Base-by-base conservation (phyloP, 2,329 filamentous ascomycete genomes). In the Fusarium marasasianum region DNA sequence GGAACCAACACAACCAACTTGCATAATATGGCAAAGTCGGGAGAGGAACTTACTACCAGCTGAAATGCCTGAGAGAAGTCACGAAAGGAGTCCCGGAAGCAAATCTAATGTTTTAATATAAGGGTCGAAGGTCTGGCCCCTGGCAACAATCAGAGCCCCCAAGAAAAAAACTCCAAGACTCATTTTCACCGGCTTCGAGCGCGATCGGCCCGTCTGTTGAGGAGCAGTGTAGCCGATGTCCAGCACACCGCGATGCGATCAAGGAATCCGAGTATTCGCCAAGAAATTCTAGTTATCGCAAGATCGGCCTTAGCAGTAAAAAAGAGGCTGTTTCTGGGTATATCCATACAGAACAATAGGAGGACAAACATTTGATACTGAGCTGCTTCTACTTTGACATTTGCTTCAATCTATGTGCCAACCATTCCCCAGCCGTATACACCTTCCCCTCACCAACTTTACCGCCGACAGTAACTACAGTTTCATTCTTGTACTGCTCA, bases 101-200 rank as follows among this genome's bases (percentile, higher is more conserved):
- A 24, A 1, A 5, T 17, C 4, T 24, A n/a, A 24, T 24, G 6
- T 44, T 44, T 24, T n/a, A n/a, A n/a, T n/a, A 12, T 12, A 31
- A 12, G 1, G 3, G 0, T 10, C 7, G 4, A 43, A 8, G n/a
- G n/a, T 10, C n/a, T 43, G n/a, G 10, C n/a, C 2, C 41, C 41
- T 24, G 14, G 7, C 10, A 17, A 8, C 11, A 24, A 12, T 43
- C 15, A 24, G 15, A 24, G n/a, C 14, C n/a, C 15, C 1, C 14
- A 17, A 9, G 41, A 10, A 17, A 43, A 24, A 4, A 11, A 12
- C 14, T 24, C 5, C n/a, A 43, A 43, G 9, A 43, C 41, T n/a
- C 22, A 11, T 15, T n/a, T n/a, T n/a, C 22, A 10, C 22, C 14
- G 22, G 10, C 22, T 43, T 6, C 14, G 14, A n/a, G 33, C 33